These are phyloP conservation scores for Hirsutella minnesotensis DNA, from an alignment of 2,329 filamentous ascomycete genomes.

Conservation along the genomic window DNA sequence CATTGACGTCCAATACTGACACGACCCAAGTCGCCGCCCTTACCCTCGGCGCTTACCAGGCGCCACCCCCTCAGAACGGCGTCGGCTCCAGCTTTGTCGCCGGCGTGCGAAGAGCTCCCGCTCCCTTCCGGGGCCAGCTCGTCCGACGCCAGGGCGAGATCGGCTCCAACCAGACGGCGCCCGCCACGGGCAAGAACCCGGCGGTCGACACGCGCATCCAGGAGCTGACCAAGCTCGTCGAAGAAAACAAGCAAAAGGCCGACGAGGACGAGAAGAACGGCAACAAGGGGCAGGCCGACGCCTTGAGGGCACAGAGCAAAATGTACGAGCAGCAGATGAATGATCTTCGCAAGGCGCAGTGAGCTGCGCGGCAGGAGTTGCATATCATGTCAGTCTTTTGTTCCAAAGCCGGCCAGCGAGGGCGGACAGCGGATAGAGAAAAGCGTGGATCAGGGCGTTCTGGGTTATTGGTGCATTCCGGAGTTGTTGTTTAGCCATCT, in stretches of 20 bases:
- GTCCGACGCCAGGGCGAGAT: neutral
- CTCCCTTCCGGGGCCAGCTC: no score
- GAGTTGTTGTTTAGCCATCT: no score
- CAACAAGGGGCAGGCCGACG: neutral
- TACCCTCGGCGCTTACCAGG: neutral
- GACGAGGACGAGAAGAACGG: neutral
- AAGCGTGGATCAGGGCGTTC: no score
- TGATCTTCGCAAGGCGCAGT: no score
- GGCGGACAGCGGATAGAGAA: no score
- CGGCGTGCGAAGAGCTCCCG: neutral
- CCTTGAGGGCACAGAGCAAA: neutral
- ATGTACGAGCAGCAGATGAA: no score
- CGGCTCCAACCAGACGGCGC: neutral
- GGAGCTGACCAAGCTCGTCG: neutral
- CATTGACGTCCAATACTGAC: neutral
- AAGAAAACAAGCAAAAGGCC: neutral
- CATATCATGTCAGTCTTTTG: no score
- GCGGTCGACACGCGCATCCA: neutral
- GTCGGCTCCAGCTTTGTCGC: neutral
- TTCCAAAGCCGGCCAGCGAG: no score
- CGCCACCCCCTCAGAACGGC: neutral
- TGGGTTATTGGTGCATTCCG: no score
- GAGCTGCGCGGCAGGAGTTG: no score
- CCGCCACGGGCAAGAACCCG: neutral
- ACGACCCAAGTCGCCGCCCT: neutral